Evolutionary conservation across 345 rosid species (phyloP).

Genomic region (Clausena lansium): DNA sequence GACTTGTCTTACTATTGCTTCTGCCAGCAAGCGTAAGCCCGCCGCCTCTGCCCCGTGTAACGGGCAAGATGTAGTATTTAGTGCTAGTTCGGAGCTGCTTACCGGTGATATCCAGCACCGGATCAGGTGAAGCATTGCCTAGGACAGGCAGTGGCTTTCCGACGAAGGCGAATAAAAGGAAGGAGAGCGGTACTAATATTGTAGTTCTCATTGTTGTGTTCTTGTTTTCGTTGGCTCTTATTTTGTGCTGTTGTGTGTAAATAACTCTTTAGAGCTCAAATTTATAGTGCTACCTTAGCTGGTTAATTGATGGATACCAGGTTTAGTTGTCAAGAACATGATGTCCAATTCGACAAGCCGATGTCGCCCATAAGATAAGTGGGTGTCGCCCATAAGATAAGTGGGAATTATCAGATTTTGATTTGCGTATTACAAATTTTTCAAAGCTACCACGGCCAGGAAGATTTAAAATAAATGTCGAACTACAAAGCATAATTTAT

Average conservation of each 20-base stretch:
- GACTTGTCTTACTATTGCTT: slow-evolving; percentile 21
- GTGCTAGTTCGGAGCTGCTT: slow-evolving; percentile 18
- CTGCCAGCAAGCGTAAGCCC: slow-evolving; percentile 32
- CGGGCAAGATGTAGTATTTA: slow-evolving; percentile 35
- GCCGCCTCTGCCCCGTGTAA: neutral
- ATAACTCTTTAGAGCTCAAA: no score
- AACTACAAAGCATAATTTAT: no score
- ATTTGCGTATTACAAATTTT: no score
- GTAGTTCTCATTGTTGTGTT: slow-evolving; percentile 3
- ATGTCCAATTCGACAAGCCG: neutral
- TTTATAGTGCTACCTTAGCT: neutral
- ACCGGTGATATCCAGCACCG: slow-evolving; percentile 29
- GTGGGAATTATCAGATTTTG: neutral
- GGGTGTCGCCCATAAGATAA: no score
- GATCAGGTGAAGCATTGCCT: slow-evolving; percentile 4
- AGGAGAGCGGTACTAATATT: neutral
- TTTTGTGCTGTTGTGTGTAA: neutral
- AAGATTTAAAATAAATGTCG: no score
- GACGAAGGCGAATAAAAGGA: slow-evolving; percentile 20
- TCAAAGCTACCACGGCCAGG: no score
- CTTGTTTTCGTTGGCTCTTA: neutral
- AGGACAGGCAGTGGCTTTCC: slow-evolving; percentile 9
- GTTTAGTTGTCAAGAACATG: neutral
- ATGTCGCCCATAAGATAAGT: neutral
- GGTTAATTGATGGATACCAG: neutral